phyloP scores from a whole-genome alignment of 805 yeast genomes.

The Sugiyamaella lignohabitans region DNA sequence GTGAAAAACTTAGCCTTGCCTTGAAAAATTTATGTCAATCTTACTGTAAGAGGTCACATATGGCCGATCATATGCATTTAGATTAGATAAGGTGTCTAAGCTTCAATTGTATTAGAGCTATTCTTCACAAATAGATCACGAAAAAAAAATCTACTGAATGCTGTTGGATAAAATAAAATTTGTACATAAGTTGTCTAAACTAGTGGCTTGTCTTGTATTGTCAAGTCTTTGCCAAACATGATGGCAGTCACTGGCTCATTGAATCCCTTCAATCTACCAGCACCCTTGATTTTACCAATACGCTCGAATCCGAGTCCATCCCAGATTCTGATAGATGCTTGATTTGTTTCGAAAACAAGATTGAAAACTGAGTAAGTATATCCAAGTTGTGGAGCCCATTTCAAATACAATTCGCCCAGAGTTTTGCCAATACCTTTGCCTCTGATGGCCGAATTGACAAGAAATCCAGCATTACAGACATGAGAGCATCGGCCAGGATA shows the following conservation, averaged over 20 bases:
- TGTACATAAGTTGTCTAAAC: too few relatives aligned
- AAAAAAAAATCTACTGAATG: too few relatives aligned
- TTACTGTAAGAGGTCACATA: too few relatives aligned
- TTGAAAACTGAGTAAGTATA: conserved; percentile 81
- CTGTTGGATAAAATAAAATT: too few relatives aligned
- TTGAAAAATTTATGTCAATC: neutral
- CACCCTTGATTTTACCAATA: conserved; percentile 69
- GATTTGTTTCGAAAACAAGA: conserved; percentile 75
- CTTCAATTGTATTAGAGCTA: too few relatives aligned
- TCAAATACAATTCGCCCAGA: conserved; percentile 61
- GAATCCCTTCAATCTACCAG: conserved; percentile 62
- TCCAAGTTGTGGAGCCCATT: conserved; percentile 72
- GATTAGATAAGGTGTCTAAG: too few relatives aligned
- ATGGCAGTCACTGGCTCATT: conserved; percentile 66
- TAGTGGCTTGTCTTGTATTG: too few relatives aligned
- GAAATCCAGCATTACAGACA: conserved; percentile 80
- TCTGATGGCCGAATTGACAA: conserved; percentile 54
- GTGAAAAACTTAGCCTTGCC: too few relatives aligned
- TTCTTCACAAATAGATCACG: too few relatives aligned
- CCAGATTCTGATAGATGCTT: conserved; percentile 75
- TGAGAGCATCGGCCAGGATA: conserved; percentile 81
- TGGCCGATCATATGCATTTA: too few relatives aligned
- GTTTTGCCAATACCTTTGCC: conserved; percentile 64
- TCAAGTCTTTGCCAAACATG: conserved; percentile 48
- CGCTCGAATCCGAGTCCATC: conserved; percentile 74